Base-by-base conservation (phyloP, 345 rosid genomes). In the Rhodomyrtus tomentosa region DNA sequence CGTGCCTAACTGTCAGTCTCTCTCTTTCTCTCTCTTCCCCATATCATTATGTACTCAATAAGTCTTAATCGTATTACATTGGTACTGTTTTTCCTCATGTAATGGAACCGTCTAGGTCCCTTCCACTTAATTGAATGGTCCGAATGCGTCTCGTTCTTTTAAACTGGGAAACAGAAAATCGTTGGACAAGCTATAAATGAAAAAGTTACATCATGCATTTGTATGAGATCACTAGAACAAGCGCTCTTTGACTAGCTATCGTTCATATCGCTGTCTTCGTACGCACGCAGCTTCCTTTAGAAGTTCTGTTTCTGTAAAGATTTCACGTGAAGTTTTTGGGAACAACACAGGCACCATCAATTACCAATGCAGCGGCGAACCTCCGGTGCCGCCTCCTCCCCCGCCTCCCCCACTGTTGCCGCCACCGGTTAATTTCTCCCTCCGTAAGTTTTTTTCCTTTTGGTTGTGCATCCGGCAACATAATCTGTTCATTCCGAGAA, bases 1-100 rank as follows among this genome's bases (percentile, higher is more conserved):
- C 16, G 0, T 92, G 49, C 94, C 95, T 18, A 89, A 93, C 84
- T 91, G 94, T 93, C 38, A 90, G 92, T 84, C 45, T 50, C 55
- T 79, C 50, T 20, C 5, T 36, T 25, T 8, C 80, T 73, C 80
- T 32, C 80, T 74, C n/a, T 8, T 49, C 24, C 22, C 38, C 10
- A 13, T 20, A 52, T 48, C 16, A n/a, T n/a, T n/a, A n/a, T n/a
- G n/a, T n/a, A n/a, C n/a, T n/a, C n/a, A n/a, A n/a, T n/a, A n/a
- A 27, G 48, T 45, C 10, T 45, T 45, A 45, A 45, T 6, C 9
- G 9, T 7, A 2, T 45, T 45, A 2, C 48, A 45, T 45, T 3
- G 45, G 6, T 42, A 42, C 45, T 42, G n/a, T n/a, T 42, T 42
- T 42, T 45, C 48, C 48, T 38, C 1, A 24, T 29, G 32, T 0